These are phyloP conservation scores for Fusarium scirpi DNA, from an alignment of 2,329 filamentous ascomycete genomes.

Conservation along the genomic window DNA sequence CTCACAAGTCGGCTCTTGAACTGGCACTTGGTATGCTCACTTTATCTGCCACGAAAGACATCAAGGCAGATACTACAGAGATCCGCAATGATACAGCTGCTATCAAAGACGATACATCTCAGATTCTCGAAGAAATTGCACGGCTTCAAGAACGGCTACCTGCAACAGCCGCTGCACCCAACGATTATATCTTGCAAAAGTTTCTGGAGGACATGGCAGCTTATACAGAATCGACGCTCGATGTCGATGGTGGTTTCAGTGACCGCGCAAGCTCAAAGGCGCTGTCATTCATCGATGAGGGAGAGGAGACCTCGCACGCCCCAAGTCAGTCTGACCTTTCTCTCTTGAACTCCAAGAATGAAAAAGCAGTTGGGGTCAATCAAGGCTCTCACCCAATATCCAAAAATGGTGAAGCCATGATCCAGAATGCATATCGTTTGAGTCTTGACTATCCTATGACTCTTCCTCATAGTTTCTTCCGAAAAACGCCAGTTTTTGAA, in stretches of 20 bases:
- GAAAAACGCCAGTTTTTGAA: background rate
- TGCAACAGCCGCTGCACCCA: background rate
- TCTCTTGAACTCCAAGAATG: rapidly evolving
- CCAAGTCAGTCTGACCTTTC: rapidly evolving
- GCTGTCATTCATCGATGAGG: background rate
- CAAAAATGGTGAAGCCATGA: rapidly evolving
- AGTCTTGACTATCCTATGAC: too few relatives aligned
- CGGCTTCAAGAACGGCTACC: constrained; percentile 9
- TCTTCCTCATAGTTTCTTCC: rapidly evolving
- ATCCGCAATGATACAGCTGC: constrained; percentile 9
- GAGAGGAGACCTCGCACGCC: rapidly evolving
- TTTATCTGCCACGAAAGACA: background rate
- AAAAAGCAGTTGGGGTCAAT: rapidly evolving
- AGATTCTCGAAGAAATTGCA: constrained; percentile 19
- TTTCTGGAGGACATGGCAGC: constrained; percentile 26
- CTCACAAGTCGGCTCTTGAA: constrained; percentile 26
- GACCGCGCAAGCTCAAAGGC: background rate
- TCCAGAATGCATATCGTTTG: too few relatives aligned
- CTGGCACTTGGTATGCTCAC: constrained; percentile 14
- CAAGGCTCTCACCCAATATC: background rate
- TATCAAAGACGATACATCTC: constrained; percentile 10
- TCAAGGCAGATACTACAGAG: constrained; percentile 7
- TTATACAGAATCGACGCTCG: constrained; percentile 8
- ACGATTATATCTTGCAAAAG: constrained; percentile 12
- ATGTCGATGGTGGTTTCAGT: background rate